These are phyloP conservation scores for Alternaria solani DNA, from an alignment of 2,329 filamentous ascomycete genomes.

Conservation along the genomic window DNA sequence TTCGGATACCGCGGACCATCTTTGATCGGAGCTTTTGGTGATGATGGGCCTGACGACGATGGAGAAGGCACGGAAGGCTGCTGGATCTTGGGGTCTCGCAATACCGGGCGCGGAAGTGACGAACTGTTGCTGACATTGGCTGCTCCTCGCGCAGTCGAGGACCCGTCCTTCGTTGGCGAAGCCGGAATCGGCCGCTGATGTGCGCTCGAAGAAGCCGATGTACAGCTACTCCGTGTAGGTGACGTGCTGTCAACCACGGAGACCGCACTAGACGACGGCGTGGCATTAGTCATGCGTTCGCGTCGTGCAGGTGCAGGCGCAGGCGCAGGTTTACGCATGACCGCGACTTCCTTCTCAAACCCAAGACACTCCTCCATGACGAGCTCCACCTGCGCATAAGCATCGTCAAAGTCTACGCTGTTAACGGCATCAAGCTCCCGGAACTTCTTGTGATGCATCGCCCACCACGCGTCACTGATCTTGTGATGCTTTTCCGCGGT, in stretches of 20 bases:
- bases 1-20: not conserved
- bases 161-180: not conserved
- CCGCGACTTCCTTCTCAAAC: not conserved
- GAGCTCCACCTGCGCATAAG: not conserved
- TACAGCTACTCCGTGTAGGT: accelerated
- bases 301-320: too few species aligned
- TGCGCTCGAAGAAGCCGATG: not conserved
- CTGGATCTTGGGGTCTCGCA: too few species aligned
- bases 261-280: not conserved
- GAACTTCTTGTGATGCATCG: not conserved
- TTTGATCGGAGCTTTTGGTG: not conserved
- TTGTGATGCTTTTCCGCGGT: not conserved
- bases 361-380: not conserved
- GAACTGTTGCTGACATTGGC: not conserved
- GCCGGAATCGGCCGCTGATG: not conserved
- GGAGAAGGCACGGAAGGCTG: not conserved
- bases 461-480: not conserved
- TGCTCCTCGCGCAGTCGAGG: accelerated
- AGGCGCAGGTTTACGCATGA: not conserved
- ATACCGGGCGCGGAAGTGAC: too few species aligned
- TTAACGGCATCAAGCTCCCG: not conserved
- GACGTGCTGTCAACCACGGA: too few species aligned
- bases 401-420: not conserved
- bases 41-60: not conserved
- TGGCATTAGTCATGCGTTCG: not conserved